Percentiles rank a stretch among this genome's conserved stretches.
Evolutionary conservation across 1,139 yeast genomes (phyloP).

Genomic region (Protomyces inundatus): DNA sequence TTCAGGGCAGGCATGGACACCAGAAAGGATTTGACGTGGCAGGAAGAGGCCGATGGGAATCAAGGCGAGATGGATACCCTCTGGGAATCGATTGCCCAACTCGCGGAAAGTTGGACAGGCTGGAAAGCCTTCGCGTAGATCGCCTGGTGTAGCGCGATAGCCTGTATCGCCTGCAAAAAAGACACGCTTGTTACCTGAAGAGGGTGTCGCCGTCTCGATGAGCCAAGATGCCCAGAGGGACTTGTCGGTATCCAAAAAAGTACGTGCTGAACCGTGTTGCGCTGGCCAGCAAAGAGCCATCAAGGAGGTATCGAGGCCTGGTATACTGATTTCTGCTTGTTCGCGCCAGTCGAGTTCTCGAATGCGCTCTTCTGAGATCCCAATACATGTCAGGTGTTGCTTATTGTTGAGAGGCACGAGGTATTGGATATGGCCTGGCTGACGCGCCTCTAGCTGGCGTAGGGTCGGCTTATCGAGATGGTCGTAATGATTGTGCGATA

Average conservation of each 20-base stretch:
- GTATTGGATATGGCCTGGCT: constrained; percentile 24
- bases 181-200: constrained; percentile 15
- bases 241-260: constrained; percentile 65
- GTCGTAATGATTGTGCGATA: constrained; percentile 70
- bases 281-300: constrained; percentile 55
- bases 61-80: constrained; percentile 51
- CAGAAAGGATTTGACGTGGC: constrained; percentile 90
- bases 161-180: constrained; percentile 65
- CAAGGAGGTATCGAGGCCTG: constrained; percentile 10
- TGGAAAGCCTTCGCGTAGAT: constrained; percentile 28
- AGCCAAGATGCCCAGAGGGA: constrained; percentile 56
- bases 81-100: constrained; percentile 60
- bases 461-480: constrained; percentile 30
- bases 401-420: constrained; percentile 79
- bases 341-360: constrained; percentile 96
- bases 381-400: constrained; percentile 38
- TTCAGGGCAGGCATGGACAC: constrained; percentile 71
- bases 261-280: constrained; percentile 95
- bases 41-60: constrained; percentile 93
- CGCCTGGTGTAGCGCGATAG: constrained; percentile 52
- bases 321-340: constrained; percentile 36
- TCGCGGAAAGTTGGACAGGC: constrained; percentile 45
- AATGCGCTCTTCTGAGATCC: constrained; percentile 44
- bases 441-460: constrained; percentile 13
- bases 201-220: constrained; percentile 1